A percentile compares a stretch with the other conserved stretches of the same genome.
Evolutionary conservation across 1,284 basidiomycete genomes (phyloP).

Genomic region (Malassezia arunalokei): DNA sequence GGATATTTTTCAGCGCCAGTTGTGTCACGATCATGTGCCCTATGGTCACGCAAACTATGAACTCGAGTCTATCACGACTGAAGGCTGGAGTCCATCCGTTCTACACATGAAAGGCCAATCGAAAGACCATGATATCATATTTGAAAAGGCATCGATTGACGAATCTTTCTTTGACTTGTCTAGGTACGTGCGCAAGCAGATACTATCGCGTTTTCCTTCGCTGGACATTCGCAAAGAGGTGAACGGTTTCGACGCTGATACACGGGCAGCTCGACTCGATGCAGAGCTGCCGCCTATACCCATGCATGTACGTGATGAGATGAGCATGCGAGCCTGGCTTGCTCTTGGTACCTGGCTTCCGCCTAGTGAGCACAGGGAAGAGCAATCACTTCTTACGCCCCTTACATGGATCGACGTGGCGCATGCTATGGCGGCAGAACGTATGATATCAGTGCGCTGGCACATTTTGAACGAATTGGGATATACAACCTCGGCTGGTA

Average conservation of each 20-base stretch:
- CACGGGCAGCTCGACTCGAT: slow-evolving; percentile 50
- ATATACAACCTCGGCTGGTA: slow-evolving; percentile 91
- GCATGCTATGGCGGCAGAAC: slow-evolving; percentile 71
- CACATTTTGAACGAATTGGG: slow-evolving; percentile 64
- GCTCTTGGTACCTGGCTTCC: slow-evolving; percentile 50
- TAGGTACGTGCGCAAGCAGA: slow-evolving; percentile 35
- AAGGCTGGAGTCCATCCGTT: slow-evolving; percentile 6
- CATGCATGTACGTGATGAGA: slow-evolving; percentile 51
- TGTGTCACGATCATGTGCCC: slow-evolving; percentile 59
- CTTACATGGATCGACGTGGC: slow-evolving; percentile 83
- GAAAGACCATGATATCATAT: slow-evolving; percentile 14
- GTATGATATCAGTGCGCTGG: slow-evolving; percentile 65
- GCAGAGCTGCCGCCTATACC: slow-evolving; percentile 64
- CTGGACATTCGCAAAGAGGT: slow-evolving; percentile 49
- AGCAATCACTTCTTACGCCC: slow-evolving; percentile 7
- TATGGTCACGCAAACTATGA: slow-evolving; percentile 51
- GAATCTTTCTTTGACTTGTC: slow-evolving; percentile 47
- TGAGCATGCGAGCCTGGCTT: slow-evolving; percentile 53
- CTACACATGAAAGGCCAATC: neutral
- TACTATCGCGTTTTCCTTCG: slow-evolving; percentile 53
- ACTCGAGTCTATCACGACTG: slow-evolving; percentile 28
- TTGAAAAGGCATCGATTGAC: slow-evolving; percentile 55
- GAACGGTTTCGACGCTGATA: neutral
- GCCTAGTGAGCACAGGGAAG: slow-evolving; percentile 19
- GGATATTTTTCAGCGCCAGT: slow-evolving; percentile 53